These are phyloP conservation scores for Vaccinium darrowii DNA, from an alignment of 148 eudicot species.

Conservation along the genomic window DNA sequence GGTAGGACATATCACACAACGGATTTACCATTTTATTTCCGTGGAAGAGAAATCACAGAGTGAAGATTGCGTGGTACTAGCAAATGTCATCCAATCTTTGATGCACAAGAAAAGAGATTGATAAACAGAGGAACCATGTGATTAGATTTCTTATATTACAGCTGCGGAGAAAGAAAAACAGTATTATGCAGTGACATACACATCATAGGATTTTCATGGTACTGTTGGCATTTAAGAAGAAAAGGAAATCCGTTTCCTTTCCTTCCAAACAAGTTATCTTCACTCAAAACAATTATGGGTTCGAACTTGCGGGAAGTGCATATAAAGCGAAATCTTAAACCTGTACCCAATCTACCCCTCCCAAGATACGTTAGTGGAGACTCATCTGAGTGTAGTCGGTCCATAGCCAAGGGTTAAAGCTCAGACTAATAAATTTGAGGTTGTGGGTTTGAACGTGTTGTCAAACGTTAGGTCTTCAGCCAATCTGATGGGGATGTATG, in stretches of 20 bases:
- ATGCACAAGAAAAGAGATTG: background rate
- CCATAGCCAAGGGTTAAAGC: background rate
- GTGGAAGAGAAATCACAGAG: background rate
- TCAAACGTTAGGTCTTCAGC: background rate
- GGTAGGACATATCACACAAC: background rate
- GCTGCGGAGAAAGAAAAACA: background rate
- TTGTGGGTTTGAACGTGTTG: background rate
- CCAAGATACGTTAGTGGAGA: background rate
- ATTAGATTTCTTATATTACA: conserved; percentile 1
- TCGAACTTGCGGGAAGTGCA: background rate
- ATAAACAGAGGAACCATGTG: background rate
- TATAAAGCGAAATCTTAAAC: background rate
- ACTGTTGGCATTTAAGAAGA: background rate
- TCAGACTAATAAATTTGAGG: background rate
- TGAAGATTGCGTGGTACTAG: background rate
- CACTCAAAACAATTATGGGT: background rate
- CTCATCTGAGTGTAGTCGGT: background rate
- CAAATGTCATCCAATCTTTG: background rate
- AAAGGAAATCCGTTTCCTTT: background rate
- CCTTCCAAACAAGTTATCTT: background rate
- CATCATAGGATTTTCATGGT: background rate
- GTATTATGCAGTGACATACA: background rate
- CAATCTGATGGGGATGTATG: background rate
- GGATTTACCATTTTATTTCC: background rate
- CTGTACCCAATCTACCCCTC: background rate